phyloP scores from a whole-genome alignment of 2,329 filamentous ascomycete species.

The Diatrype stigma region DNA sequence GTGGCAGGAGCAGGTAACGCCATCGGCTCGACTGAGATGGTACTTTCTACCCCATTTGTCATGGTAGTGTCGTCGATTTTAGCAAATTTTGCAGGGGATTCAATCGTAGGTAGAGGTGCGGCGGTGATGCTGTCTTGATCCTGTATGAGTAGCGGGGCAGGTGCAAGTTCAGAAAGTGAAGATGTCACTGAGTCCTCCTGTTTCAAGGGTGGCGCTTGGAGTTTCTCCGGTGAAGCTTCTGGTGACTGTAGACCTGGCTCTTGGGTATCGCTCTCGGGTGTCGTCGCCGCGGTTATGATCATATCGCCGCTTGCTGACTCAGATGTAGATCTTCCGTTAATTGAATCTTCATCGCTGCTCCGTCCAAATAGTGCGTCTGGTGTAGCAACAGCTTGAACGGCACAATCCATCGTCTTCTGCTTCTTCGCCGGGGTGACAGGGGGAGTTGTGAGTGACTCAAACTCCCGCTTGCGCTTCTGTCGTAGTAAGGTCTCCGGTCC shows the following conservation, averaged over 20 bases:
- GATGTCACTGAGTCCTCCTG: conserved; percentile 28
- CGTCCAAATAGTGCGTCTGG: conserved; percentile 31
- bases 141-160: conserved; percentile 6
- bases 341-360: conserved; percentile 33
- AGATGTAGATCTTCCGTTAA: conserved; percentile 25
- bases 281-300: conserved; percentile 42
- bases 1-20: conserved; percentile 6
- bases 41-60: conserved; percentile 5
- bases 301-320: conserved; percentile 28
- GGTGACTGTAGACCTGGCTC: conserved; percentile 34
- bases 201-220: conserved; percentile 24
- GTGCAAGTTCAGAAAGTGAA: conserved; percentile 18
- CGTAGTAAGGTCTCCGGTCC: conserved; percentile 20
- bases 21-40: conserved; percentile 4
- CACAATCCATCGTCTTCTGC: conserved; percentile 34
- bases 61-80: not conserved
- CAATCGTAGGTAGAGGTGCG: conserved; percentile 14
- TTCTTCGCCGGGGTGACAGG: conserved; percentile 53
- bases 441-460: conserved; percentile 46
- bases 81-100: conserved; percentile 10
- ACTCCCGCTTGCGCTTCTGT: conserved; percentile 40
- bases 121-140: conserved; percentile 14
- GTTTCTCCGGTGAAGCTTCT: conserved; percentile 27
- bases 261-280: conserved; percentile 45
- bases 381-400: conserved; percentile 23